These are phyloP conservation scores for Aspergillus sp. DNA, from an alignment of 2,329 filamentous ascomycete genomes.

Conservation along the genomic window DNA sequence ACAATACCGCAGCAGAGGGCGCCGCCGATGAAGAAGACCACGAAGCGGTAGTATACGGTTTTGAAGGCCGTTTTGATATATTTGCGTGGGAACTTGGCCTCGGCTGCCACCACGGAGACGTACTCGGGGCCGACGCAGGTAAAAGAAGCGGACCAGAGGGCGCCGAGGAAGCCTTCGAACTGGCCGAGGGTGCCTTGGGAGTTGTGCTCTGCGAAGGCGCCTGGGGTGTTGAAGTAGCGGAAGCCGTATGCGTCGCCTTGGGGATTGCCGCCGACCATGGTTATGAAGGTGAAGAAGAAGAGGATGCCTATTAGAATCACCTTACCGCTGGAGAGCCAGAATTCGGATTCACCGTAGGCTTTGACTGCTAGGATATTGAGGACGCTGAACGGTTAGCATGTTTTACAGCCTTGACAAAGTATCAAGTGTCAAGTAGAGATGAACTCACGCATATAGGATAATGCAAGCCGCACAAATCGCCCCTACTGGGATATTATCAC, in stretches of 20 bases:
- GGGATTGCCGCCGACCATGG: constrained; percentile 76
- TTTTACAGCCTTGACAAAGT: no score
- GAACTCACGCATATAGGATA: constrained; percentile 12
- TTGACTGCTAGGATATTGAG: not conserved
- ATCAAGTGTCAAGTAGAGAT: constrained; percentile 23
- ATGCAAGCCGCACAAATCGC: constrained; percentile 42
- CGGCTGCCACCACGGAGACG: constrained; percentile 59
- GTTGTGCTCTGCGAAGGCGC: constrained; percentile 49
- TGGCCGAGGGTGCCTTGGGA: constrained; percentile 61
- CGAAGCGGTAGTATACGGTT: constrained; percentile 71
- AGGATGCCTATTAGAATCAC: constrained; percentile 66
- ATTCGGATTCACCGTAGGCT: constrained; percentile 14
- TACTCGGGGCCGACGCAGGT: constrained; percentile 64
- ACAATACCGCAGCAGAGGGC: constrained; percentile 67
- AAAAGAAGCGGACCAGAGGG: constrained; percentile 67
- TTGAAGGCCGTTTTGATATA: constrained; percentile 71
- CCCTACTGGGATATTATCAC: constrained; percentile 40
- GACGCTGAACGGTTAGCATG: no score
- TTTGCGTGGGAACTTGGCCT: constrained; percentile 64
- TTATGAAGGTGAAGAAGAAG: constrained; percentile 71
- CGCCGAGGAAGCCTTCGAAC: constrained; percentile 55
- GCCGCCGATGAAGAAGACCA: constrained; percentile 69
- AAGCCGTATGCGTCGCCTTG: constrained; percentile 67
- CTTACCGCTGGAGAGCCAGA: constrained; percentile 42
- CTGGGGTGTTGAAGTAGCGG: constrained; percentile 49